Conservation (phyloP, 2,329 filamentous ascomycete genomes). For the Xylariaceae sp. region DNA sequence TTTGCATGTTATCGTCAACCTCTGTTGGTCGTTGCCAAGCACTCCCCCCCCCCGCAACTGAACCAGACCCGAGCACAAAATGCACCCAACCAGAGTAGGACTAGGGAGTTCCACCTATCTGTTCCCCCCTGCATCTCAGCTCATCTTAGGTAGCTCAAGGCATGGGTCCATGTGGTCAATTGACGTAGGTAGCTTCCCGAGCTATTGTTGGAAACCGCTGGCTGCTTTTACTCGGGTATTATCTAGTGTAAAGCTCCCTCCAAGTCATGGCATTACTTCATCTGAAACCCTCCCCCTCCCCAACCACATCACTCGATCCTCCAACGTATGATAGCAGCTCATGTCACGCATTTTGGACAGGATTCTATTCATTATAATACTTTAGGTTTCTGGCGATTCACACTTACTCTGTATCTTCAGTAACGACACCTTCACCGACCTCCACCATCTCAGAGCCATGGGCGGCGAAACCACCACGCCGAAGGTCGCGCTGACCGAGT, state of each 20-base stretch:
- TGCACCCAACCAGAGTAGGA: slow-evolving; percentile 1
- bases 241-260: no score
- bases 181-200: neutral
- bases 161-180: no score
- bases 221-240: no score
- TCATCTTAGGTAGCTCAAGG: neutral
- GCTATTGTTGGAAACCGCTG: neutral
- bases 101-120: neutral
- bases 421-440: slow-evolving; percentile 12
- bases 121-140: neutral
- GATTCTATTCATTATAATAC: neutral
- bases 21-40: no score
- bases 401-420: slow-evolving; percentile 5
- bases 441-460: slow-evolving; percentile 44
- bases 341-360: neutral
- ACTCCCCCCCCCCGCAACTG: slow-evolving; percentile 17
- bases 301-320: neutral
- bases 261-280: neutral
- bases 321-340: neutral
- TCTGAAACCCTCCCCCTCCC: neutral
- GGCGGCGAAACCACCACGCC: slow-evolving; percentile 51
- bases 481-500: slow-evolving; percentile 50
- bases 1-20: slow-evolving; percentile 2
- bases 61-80: slow-evolving; percentile 9
- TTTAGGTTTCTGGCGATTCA: slow-evolving; percentile 1